phyloP scores from a whole-genome alignment of 495 filamentous ascomycete genomes.

The Annulohypoxylon stygium region DNA sequence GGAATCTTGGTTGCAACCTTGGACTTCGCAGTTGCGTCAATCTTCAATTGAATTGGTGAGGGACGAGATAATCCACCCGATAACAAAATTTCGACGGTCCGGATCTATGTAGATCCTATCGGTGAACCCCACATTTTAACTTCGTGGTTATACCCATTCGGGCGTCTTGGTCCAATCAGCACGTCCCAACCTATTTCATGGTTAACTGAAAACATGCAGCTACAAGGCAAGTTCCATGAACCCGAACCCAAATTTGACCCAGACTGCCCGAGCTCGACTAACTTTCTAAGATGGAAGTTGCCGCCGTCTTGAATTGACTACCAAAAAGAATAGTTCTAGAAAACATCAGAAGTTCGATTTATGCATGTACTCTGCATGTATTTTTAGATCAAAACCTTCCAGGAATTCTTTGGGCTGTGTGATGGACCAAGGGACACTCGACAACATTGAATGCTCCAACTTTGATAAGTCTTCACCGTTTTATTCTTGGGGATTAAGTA shows the following conservation, averaged over 20 bases:
- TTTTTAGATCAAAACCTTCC: no score
- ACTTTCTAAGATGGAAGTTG: neutral
- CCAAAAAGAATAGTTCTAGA: neutral
- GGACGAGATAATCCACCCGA: conserved; percentile 19
- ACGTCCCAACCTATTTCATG: neutral
- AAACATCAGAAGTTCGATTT: no score
- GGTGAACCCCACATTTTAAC: conserved; percentile 18
- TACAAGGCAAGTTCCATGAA: neutral
- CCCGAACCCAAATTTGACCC: neutral
- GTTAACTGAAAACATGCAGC: neutral
- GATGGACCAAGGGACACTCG: neutral
- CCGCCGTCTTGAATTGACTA: neutral
- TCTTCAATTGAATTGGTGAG: conserved; percentile 26
- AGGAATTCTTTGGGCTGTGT: neutral
- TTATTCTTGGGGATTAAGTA: conserved; percentile 6
- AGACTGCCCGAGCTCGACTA: neutral
- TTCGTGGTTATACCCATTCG: conserved; percentile 24
- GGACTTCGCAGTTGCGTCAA: conserved; percentile 7
- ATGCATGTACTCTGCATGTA: no score
- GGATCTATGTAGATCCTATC: conserved; percentile 48
- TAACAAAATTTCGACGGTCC: conserved; percentile 45
- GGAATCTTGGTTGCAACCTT: neutral
- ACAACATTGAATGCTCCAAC: neutral
- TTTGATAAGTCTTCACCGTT: conserved; percentile 4
- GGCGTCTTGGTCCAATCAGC: conserved; percentile 27